Percentiles rank a stretch among this genome's conserved stretches.
phyloP scores from a whole-genome alignment of 805 yeast genomes.

The Saccharomycopsis synnaedendra region DNA sequence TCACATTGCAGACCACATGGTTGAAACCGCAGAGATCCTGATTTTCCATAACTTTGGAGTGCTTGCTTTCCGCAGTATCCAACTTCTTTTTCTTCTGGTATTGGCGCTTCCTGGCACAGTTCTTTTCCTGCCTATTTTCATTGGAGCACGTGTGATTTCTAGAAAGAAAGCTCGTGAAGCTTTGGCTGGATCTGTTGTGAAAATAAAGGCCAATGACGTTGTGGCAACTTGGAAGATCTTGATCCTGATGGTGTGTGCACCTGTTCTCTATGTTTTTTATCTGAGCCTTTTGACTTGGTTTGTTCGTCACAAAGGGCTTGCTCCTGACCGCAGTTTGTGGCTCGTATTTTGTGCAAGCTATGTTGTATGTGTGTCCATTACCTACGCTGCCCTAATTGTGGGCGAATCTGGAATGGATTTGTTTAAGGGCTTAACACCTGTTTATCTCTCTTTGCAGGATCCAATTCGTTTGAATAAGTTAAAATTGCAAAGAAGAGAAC shows the following conservation, averaged over 20 bases:
- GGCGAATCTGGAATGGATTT: slow-evolving; percentile 90
- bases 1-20: slow-evolving; percentile 66
- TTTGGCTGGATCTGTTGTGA: slow-evolving; percentile 81
- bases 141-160: slow-evolving; percentile 60
- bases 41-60: slow-evolving; percentile 35
- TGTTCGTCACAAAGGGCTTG: slow-evolving; percentile 25
- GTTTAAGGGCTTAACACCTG: slow-evolving; percentile 69
- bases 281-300: slow-evolving; percentile 41
- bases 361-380: slow-evolving; percentile 53
- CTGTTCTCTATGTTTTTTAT: slow-evolving; percentile 68
- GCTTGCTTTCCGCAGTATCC: slow-evolving; percentile 39
- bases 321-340: slow-evolving; percentile 22
- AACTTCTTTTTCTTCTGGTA: slow-evolving; percentile 38
- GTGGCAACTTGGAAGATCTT: slow-evolving; percentile 93
- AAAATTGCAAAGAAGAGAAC: slow-evolving; percentile 43
- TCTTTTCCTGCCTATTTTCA: slow-evolving; percentile 77
- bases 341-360: slow-evolving; percentile 33
- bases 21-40: slow-evolving; percentile 40
- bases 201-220: slow-evolving; percentile 82
- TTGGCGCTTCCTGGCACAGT: slow-evolving; percentile 79
- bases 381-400: slow-evolving; percentile 76
- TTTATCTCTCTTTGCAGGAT: slow-evolving; percentile 33
- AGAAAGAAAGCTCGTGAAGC: slow-evolving; percentile 66
- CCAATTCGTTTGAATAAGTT: slow-evolving; percentile 37
- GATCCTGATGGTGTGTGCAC: slow-evolving; percentile 76